These are phyloP conservation scores for Hypoxylon sp. DNA, from an alignment of 2,329 filamentous ascomycete genomes.

Conservation along the genomic window DNA sequence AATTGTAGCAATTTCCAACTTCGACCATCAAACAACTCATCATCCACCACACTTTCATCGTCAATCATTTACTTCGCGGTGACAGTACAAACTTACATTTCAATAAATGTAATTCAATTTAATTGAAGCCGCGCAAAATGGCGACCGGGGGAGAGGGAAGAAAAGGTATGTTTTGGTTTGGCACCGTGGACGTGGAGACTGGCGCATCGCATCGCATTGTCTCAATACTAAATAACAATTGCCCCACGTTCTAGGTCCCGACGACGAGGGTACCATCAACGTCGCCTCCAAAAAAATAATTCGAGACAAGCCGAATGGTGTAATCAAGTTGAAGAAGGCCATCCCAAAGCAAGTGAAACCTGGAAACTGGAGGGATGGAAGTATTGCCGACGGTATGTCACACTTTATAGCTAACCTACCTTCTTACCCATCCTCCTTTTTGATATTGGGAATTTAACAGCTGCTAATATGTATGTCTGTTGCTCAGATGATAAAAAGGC, in stretches of 20 bases:
- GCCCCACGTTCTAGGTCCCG: slow-evolving; percentile 46
- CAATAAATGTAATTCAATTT: slow-evolving; percentile 23
- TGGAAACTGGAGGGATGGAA: slow-evolving; percentile 77
- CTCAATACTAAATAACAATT: slow-evolving; percentile 19
- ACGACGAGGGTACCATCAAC: slow-evolving; percentile 69
- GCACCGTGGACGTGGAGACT: too few relatives aligned
- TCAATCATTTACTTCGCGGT: background rate
- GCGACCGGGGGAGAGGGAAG: slow-evolving; percentile 41
- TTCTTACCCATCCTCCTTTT: background rate
- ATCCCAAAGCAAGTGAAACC: slow-evolving; percentile 70
- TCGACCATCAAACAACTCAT: slow-evolving; percentile 21
- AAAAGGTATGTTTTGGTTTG: slow-evolving; percentile 40
- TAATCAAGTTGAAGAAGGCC: slow-evolving; percentile 70
- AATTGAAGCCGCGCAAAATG: slow-evolving; percentile 31
- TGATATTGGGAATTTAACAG: background rate
- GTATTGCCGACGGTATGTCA: slow-evolving; percentile 66
- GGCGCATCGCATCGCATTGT: slow-evolving; percentile 20
- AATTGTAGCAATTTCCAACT: slow-evolving; percentile 16
- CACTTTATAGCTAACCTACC: too few relatives aligned
- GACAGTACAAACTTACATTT: background rate
- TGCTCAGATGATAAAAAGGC: slow-evolving; percentile 63
- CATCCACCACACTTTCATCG: slow-evolving; percentile 11
- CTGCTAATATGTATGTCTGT: slow-evolving; percentile 8
- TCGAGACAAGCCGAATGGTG: slow-evolving; percentile 55
- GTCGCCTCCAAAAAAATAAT: slow-evolving; percentile 65